Base-by-base conservation (phyloP, 1,284 basidiomycete species). In the Vanrija sp. region DNA sequence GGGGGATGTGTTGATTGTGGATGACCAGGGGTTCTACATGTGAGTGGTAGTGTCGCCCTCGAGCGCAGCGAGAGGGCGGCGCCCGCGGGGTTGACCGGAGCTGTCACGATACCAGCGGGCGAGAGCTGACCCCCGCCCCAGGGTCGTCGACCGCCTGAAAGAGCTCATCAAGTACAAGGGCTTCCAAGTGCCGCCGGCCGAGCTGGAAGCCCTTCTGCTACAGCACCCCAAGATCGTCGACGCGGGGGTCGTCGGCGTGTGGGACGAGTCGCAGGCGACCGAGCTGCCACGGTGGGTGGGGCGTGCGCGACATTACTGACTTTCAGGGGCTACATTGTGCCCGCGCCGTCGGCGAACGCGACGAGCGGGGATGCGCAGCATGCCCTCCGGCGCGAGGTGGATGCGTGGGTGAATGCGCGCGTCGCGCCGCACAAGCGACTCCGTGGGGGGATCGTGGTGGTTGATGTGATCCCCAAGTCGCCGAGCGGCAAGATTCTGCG, bases 161-260 rank as follows among this genome's bases (percentile, higher is more conserved):
- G 89, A 91, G 66, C 74, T 91, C 31, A 88, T 92, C 76, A 90
- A 91, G 71, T 90, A 90, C 59, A 77, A 77, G 57, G 75, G 75
- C n/a, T 75, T 67, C 54, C 73, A 75, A 79, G 89, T 92, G 16
- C 83, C 89, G 0, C 89, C 89, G 0, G 88, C 89, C 0, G 89
- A 91, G 63, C 79, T 93, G 2, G 89, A 92, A 67, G 81, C 81
- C 31, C 69, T 89, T 0, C 80, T 92, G 1, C 73, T 91, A 12
- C 80, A 81, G 7, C 86, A 91, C 62, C 83, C 85, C 0, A 81
- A 85, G 2, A 79, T 89, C 23, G 81, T 81, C 3, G 87, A 89
- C 61, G 78, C 80, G 0, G 87, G 83, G 6, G 87, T 89, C 4
- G 83, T 89, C 51, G 86, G 87, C 4, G 75, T 90, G 0, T 77